Evolutionary conservation across 257 asterid genomes (phyloP).

Genomic region (Solanum megistacrolobum): DNA sequence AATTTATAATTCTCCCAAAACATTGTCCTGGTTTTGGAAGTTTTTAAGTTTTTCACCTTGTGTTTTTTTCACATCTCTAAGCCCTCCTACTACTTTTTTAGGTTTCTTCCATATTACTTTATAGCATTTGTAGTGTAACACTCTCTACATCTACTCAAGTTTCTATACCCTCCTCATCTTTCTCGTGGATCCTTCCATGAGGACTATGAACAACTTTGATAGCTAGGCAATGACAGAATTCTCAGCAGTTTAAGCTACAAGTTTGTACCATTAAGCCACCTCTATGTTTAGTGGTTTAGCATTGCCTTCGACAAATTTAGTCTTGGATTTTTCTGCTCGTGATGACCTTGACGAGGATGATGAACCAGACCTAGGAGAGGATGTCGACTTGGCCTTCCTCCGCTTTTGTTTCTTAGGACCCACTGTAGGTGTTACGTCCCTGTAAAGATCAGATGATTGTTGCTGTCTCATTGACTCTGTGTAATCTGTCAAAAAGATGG

Average conservation of each 20-base stretch:
- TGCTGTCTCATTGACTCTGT: constrained; percentile 33
- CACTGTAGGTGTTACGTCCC: constrained; percentile 24
- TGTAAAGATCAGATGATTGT: constrained; percentile 28
- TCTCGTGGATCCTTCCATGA: neutral
- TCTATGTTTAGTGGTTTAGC: constrained; percentile 40
- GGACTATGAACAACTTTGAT: neutral
- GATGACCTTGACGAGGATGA: constrained; percentile 48
- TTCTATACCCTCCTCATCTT: neutral
- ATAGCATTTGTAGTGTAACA: neutral
- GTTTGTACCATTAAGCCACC: constrained; percentile 36
- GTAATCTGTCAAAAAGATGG: constrained; percentile 28
- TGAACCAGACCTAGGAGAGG: constrained; percentile 36
- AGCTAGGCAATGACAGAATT: neutral
- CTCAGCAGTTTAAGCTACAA: neutral
- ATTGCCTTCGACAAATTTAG: constrained; percentile 48
- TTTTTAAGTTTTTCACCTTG: neutral
- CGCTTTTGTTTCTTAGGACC: constrained; percentile 43
- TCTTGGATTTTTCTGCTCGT: constrained; percentile 27
- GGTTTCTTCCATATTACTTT: neutral
- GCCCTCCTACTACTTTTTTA: neutral
- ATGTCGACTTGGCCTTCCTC: constrained; percentile 44
- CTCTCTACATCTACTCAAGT: neutral
- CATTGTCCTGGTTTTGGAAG: neutral
- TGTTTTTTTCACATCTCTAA: constrained; percentile 3
- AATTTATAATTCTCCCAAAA: constrained; percentile 2